Percentiles rank a stretch among this genome's conserved stretches.
phyloP scores from a whole-genome alignment of 257 asterid genomes.

The Nicotiana tabacum region DNA sequence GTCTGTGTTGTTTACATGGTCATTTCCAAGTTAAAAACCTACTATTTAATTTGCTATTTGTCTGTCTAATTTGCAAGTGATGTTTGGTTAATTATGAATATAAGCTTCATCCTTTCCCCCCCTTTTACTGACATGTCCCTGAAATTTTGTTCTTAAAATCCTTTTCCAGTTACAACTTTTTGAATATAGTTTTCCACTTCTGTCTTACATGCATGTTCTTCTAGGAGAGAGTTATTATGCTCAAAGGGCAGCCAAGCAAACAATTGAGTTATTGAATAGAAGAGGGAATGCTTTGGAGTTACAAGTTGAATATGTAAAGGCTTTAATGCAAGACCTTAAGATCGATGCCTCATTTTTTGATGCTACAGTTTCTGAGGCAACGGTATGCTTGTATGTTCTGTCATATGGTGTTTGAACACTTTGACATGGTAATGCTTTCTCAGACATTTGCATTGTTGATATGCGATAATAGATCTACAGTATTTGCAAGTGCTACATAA shows the following conservation, averaged over 20 bases:
- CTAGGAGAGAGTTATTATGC: conserved; percentile 84
- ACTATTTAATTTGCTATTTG: not conserved
- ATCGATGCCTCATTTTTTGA: conserved; percentile 78
- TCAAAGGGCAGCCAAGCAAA: conserved; percentile 84
- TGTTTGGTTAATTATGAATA: not conserved
- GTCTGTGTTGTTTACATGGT: not conserved
- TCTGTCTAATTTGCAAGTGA: not conserved
- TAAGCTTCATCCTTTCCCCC: conserved; percentile 16
- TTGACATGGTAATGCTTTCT: not conserved
- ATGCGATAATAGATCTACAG: not conserved
- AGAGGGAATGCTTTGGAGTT: conserved; percentile 49
- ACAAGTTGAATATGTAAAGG: conserved; percentile 69
- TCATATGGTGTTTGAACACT: not conserved
- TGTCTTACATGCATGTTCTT: conserved; percentile 51
- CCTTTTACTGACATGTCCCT: not conserved
- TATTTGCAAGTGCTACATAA: not conserved
- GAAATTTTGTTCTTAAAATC: not conserved
- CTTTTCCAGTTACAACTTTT: not conserved
- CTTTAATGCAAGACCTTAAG: conserved; percentile 70
- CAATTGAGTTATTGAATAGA: conserved; percentile 70
- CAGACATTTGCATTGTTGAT: not conserved
- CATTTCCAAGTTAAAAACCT: not conserved
- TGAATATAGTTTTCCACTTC: not conserved
- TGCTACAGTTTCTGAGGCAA: conserved; percentile 67
- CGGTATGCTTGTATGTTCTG: conserved; percentile 39